Conservation (phyloP, 108 stramenopile species). For the Cyclotella sp. region DNA sequence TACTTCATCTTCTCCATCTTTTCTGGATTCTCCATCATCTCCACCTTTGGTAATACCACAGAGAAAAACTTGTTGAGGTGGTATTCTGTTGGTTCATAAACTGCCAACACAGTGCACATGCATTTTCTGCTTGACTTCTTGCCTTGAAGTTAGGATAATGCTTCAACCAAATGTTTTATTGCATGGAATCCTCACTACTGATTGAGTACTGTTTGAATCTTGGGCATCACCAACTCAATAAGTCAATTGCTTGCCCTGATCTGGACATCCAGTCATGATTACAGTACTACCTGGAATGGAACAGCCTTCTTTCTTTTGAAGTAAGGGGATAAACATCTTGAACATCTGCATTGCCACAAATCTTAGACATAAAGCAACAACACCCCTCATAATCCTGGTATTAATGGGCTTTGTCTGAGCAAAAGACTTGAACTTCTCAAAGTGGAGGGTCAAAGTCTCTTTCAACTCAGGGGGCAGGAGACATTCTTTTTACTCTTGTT, state of each 20-base stretch:
- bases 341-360: background rate
- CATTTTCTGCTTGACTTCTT: constrained; percentile 7
- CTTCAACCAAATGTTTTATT: constrained; percentile 9
- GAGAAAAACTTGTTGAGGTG: background rate
- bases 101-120: constrained; percentile 2
- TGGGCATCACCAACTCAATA: background rate
- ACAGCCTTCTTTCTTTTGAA: background rate
- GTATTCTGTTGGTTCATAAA: background rate
- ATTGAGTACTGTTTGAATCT: background rate
- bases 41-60: background rate
- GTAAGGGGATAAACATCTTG: background rate
- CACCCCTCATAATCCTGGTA: background rate
- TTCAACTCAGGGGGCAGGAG: background rate
- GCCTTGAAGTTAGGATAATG: constrained; percentile 17
- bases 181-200: background rate
- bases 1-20: background rate
- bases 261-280: background rate
- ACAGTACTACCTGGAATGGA: background rate
- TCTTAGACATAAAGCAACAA: background rate
- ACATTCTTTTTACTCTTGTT: too few species aligned
- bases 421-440: background rate
- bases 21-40: background rate
- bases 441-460: background rate
- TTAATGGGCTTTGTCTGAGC: background rate
- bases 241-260: background rate